Evolutionary conservation across 108 stramenopile species (phyloP).

Genomic region (Cylindrotheca closterium): DNA sequence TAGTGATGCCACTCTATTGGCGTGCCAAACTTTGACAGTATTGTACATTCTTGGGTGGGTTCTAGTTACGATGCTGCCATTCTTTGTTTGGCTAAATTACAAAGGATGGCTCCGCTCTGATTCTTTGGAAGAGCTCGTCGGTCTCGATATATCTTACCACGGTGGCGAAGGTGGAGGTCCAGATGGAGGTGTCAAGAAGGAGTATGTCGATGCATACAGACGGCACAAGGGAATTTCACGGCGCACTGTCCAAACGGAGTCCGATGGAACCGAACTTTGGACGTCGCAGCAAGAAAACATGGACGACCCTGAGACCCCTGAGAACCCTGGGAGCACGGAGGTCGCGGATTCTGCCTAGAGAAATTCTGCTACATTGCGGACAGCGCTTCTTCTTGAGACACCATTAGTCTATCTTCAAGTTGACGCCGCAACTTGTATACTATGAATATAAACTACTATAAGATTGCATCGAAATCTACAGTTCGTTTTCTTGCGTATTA

Average conservation of each 20-base stretch:
- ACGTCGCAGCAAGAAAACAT: conserved; percentile 24
- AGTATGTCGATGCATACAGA: conserved; percentile 49
- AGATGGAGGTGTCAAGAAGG: conserved; percentile 37
- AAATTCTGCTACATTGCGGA: no score
- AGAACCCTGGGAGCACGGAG: no score
- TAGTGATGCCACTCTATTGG: conserved; percentile 60
- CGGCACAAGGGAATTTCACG: conserved; percentile 28
- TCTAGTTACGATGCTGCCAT: conserved; percentile 50
- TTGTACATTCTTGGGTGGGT: conserved; percentile 79
- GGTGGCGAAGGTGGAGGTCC: conserved; percentile 29
- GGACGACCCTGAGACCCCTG: conserved; percentile 5
- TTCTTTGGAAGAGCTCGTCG: conserved; percentile 71
- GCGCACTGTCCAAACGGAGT: not conserved
- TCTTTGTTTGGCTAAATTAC: conserved; percentile 68
- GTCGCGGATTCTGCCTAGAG: no score
- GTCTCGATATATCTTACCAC: conserved; percentile 66
- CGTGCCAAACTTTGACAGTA: conserved; percentile 62
- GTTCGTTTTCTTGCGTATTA: no score
- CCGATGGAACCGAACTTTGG: conserved; percentile 6
- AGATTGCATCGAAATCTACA: no score
- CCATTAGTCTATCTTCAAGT: no score
- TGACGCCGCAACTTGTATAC: no score
- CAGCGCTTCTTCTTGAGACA: no score
- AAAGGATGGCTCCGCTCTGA: conserved; percentile 78
- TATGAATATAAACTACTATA: no score